Evolutionary conservation across 2,329 filamentous ascomycete species (phyloP).

Genomic region (Nothopassalora personata): DNA sequence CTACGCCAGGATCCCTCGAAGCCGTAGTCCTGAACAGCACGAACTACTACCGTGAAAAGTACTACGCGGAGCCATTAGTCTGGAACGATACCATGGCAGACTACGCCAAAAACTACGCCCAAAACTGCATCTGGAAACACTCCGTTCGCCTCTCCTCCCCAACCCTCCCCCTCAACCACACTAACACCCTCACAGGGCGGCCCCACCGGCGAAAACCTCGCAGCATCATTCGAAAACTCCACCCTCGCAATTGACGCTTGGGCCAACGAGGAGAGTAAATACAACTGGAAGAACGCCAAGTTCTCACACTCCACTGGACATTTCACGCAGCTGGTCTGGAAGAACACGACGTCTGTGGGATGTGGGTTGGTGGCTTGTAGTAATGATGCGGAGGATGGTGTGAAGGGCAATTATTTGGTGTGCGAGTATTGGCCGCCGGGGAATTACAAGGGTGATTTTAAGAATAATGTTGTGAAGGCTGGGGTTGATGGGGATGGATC

Average conservation of each 20-base stretch:
- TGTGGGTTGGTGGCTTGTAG: conserved; percentile 26
- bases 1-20: conserved; percentile 5
- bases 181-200: conserved; percentile 21
- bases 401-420: conserved; percentile 28
- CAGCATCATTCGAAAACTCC: conserved; percentile 21
- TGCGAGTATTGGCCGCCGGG: conserved; percentile 38
- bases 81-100: conserved; percentile 28
- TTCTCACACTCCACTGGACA: conserved; percentile 28
- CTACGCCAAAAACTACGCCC: conserved; percentile 26
- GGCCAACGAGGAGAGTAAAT: conserved; percentile 28
- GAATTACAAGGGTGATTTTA: conserved; percentile 34
- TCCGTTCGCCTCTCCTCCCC: conserved; percentile 17
- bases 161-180: neutral
- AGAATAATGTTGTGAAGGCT: conserved; percentile 30
- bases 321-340: conserved; percentile 34
- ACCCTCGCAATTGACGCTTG: conserved; percentile 29
- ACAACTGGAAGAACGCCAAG: conserved; percentile 24
- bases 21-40: conserved; percentile 30
- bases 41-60: conserved; percentile 26
- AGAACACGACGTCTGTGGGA: conserved; percentile 28
- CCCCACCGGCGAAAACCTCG: conserved; percentile 32
- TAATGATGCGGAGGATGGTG: conserved; percentile 16
- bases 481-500: conserved; percentile 21
- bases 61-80: conserved; percentile 20
- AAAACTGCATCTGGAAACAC: conserved; percentile 29